Base-by-base conservation (phyloP, 306 rosid genomes). In the Oemleria cerasiformis region DNA sequence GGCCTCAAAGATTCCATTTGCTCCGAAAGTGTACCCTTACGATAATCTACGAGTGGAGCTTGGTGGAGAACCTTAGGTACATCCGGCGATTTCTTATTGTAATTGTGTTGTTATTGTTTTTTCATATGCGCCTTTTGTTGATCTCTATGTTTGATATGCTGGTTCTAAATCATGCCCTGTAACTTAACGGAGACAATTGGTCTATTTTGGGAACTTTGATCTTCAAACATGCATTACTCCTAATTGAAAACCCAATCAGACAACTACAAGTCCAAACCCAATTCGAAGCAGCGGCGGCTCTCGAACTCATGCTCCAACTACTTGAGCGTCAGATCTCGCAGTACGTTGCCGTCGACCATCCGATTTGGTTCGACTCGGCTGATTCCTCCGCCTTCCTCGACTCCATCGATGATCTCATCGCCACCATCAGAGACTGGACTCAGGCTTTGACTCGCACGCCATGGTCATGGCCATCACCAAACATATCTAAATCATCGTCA, bases 41-140 rank as follows among this genome's bases (percentile, higher is more conserved):
- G 96, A 89, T 88, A 91, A 91, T 77, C 90, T 95, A 36, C 79
- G 90, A 67, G 96, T 88, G 80, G 97, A 91, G 87, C 97, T 91
- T 75, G 97, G 96, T 34, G 92, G 92, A 70, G 96, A 94, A 68
- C 96, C 97, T 5, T 84, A 88, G 80, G 65, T 68, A 68, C 73
- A 75, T 65, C 48, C 38, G 57, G 21, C 62, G 54, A 69, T 65
- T 15, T 55, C 71, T 68, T 51, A 51, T 34, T 53, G 67, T 66
- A 43, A 68, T 63, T 67, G 55, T 23, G 51, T 69, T 60, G 81
- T 71, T 79, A 73, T 69, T 72, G 58, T 49, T 82, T 66, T 79
- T 87, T 68, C 78, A 42, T 63, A 75, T 81, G 63, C 78, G 67
- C 70, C 70, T 78, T 75, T 66, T 68, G 68, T 71, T 75, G 63